phyloP scores from a whole-genome alignment of 306 rosid species.

The Vigna hirtella region DNA sequence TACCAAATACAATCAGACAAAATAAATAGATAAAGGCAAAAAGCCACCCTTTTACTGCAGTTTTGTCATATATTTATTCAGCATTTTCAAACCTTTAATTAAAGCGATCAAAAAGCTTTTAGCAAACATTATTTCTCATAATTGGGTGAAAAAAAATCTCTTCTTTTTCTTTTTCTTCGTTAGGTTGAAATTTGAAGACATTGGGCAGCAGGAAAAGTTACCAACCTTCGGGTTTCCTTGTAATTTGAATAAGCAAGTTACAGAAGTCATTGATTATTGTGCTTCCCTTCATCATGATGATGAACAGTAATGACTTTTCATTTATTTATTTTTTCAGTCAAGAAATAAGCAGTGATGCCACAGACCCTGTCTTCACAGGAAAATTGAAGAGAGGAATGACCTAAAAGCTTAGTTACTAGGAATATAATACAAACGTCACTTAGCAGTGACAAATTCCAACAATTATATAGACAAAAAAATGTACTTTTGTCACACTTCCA shows the following conservation, averaged over 20 bases:
- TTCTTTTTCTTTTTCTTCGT: slow-evolving; percentile 9
- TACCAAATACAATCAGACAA: slow-evolving; percentile 11
- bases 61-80: slow-evolving; percentile 16
- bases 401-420: neutral
- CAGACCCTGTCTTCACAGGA: neutral
- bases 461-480: too few relatives aligned
- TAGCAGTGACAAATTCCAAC: too few relatives aligned
- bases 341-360: neutral
- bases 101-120: slow-evolving; percentile 11
- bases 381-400: neutral
- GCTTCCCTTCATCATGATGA: slow-evolving; percentile 25
- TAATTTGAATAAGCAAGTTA: neutral
- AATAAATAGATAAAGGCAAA: slow-evolving; percentile 8
- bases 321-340: neutral
- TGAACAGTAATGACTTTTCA: slow-evolving; percentile 1
- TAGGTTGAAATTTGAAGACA: slow-evolving; percentile 13
- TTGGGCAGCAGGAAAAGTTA: slow-evolving; percentile 25
- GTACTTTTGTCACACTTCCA: too few relatives aligned
- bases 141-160: neutral
- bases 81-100: slow-evolving; percentile 21
- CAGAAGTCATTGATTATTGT: neutral
- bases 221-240: neutral
- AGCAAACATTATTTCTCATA: slow-evolving; percentile 15
- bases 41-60: slow-evolving; percentile 1
- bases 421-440: too few relatives aligned